Evolutionary conservation across 352 stramenopile genomes (phyloP).

Genomic region (Pythium dissimile): DNA sequence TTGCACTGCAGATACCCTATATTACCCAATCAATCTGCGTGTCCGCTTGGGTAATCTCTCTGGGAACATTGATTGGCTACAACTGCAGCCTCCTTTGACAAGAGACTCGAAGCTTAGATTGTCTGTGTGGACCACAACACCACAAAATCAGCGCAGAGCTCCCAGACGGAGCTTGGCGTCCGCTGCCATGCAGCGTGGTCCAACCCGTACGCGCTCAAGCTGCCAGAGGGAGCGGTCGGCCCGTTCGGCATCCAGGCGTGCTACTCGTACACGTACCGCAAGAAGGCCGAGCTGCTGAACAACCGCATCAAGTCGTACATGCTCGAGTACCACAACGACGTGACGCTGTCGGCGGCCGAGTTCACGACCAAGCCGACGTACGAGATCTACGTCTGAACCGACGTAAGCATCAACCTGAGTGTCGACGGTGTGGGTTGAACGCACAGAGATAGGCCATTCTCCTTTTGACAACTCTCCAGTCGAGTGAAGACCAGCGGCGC

Average conservation of each 20-base stretch:
- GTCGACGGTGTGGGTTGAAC: no score
- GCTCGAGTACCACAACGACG: conserved; percentile 59
- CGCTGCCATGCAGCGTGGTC: conserved; percentile 48
- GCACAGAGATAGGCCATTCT: no score
- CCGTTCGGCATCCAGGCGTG: conserved; percentile 52
- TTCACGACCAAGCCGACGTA: conserved; percentile 54
- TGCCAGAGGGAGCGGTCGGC: neutral
- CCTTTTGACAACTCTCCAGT: no score
- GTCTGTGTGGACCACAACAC: no score
- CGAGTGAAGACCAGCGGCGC: no score
- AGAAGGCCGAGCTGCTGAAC: conserved; percentile 37
- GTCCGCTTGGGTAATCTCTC: no score
- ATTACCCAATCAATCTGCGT: no score
- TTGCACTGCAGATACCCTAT: no score
- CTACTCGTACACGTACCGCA: conserved; percentile 62
- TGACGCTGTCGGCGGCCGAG: conserved; percentile 60
- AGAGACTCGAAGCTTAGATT: no score
- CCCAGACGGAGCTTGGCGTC: conserved; percentile 29
- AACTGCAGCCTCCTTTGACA: no score
- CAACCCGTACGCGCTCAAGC: conserved; percentile 63
- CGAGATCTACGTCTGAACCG: conserved; percentile 59
- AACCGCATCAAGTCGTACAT: conserved; percentile 56
- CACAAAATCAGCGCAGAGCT: no score
- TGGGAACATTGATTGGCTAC: no score
- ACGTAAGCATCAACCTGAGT: conserved; percentile 55